Evolutionary conservation across 1,284 basidiomycete genomes (phyloP), one percentile per base, ranked within the genome.

Genomic region (Coniophora puteana): DNA sequence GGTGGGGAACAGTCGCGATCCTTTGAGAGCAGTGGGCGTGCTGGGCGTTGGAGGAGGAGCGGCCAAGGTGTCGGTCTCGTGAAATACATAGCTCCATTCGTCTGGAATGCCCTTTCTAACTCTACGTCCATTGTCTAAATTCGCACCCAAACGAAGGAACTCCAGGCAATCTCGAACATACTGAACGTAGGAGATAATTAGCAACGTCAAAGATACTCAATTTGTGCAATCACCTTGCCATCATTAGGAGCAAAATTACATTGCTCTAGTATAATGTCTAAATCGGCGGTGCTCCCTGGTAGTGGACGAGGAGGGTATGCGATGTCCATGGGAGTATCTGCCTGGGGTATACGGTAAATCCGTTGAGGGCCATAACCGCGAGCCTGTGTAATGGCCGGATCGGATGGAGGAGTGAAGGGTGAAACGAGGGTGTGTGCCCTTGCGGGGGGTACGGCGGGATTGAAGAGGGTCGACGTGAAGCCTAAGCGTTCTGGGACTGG

Each of bases 91-190:
- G 46, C 78, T 78, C 78, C 80, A 89, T 36, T 72, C 67, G 44
- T 78, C 70, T 55, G 80, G 65, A 36, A 72, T 72, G 18, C 75
- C 78, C 47, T 81, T 65, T 45, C 84, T 66, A 11, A 83, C 58
- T 7, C 77, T 71, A 42, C 74, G 72, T 14, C 76, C 80, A 45
- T 78, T 80, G 57, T 89, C 84, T 40, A 90, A 65, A 18, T 80
- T 77, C n/a, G 74, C 83, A 10, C 84, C 83, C 7, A 83, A 65
- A 8, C 86, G 72, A 34, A 91, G 67, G 36, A 88, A 75, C 57
- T 90, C 85, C 25, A 90, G 65, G 53, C 88, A 91, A 57, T 90
- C 87, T 27, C 86, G 77, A 7, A 89, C 86, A 59, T 83, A 88
- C 78, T 87, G 22, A 40, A 39, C 29, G 36, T 38, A 31, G 16